A percentile compares a stretch with the other conserved stretches of the same genome.
Evolutionary conservation across 2,329 filamentous ascomycete genomes (phyloP).

Genomic region (Colletotrichum lindemuthianum): DNA sequence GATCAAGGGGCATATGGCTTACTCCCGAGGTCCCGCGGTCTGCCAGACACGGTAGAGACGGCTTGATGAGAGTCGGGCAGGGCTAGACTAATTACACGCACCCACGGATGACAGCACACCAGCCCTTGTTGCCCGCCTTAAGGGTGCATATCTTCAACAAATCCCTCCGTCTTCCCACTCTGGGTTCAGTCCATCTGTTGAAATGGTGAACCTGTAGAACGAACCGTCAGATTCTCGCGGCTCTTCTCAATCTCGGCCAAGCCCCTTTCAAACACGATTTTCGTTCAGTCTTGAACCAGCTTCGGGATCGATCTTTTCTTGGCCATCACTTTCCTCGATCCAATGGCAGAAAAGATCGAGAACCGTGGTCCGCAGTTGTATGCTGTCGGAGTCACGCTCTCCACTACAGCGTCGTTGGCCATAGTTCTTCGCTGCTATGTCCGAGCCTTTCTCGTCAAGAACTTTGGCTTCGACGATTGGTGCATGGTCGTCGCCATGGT

Average conservation of each 20-base stretch:
- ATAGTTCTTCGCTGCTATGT: conserved; percentile 47
- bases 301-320: not conserved
- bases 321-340: conserved; percentile 1
- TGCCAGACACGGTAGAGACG: not conserved
- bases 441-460: conserved; percentile 47
- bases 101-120: not conserved
- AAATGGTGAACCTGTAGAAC: conserved; percentile 20
- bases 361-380: conserved; percentile 48
- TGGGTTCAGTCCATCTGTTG: conserved; percentile 10
- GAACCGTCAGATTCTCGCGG: conserved; percentile 25
- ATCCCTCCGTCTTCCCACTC: conserved; percentile 7
- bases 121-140: not conserved
- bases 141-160: conserved; percentile 27
- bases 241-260: conserved; percentile 16
- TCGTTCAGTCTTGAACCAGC: too few species aligned
- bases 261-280: conserved; percentile 14
- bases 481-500: conserved; percentile 50
- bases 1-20: conserved; percentile 12
- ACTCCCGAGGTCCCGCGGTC: too few species aligned
- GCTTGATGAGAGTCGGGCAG: not conserved
- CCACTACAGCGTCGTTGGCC: conserved; percentile 42
- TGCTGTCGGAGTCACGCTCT: conserved; percentile 45
- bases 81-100: conserved; percentile 1
- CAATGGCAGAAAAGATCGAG: conserved; percentile 30
- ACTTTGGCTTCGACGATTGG: conserved; percentile 53